phyloP scores from a whole-genome alignment of 306 rosid genomes.

The Cucumis hystrix region DNA sequence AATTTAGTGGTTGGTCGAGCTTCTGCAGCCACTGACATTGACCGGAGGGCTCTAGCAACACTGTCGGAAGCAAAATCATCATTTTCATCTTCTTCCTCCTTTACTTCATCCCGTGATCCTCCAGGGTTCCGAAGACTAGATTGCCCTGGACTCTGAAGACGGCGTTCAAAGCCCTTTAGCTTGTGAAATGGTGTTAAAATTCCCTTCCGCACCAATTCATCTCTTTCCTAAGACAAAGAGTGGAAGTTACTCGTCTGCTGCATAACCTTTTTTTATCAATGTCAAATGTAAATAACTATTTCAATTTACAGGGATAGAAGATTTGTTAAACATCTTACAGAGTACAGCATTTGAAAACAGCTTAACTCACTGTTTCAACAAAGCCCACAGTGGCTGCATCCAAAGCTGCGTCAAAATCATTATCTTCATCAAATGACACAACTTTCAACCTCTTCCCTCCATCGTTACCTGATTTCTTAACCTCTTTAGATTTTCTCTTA shows the following conservation, averaged over 20 bases:
- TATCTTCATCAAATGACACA: slow-evolving; percentile 71
- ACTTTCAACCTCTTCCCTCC: slow-evolving; percentile 37
- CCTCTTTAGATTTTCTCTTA: slow-evolving; percentile 52
- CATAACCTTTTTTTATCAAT: not conserved
- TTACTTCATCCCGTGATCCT: slow-evolving; percentile 30
- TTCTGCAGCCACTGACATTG: slow-evolving; percentile 68
- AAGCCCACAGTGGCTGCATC: slow-evolving; percentile 92
- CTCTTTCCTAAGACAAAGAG: slow-evolving; percentile 64
- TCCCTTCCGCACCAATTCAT: slow-evolving; percentile 80
- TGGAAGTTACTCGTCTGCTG: slow-evolving; percentile 18
- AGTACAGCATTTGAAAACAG: slow-evolving; percentile 1
- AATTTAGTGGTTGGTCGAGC: slow-evolving; percentile 84
- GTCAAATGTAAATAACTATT: not conserved
- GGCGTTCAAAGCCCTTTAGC: slow-evolving; percentile 84
- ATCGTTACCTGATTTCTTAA: slow-evolving; percentile 17
- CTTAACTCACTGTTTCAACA: slow-evolving; percentile 80
- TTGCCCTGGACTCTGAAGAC: slow-evolving; percentile 48
- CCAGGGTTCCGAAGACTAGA: slow-evolving; percentile 48
- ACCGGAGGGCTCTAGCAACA: slow-evolving; percentile 53
- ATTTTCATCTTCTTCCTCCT: slow-evolving; percentile 19
- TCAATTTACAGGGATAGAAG: not conserved
- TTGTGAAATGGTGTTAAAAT: slow-evolving; percentile 86
- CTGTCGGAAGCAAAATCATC: slow-evolving; percentile 43
- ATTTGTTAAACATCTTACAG: not conserved
- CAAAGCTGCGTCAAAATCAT: slow-evolving; percentile 67